Evolutionary conservation across 2,329 filamentous ascomycete genomes (phyloP), one percentile per base, ranked within the genome.

Genomic region (Nothophaeocryptopus gaeumannii): DNA sequence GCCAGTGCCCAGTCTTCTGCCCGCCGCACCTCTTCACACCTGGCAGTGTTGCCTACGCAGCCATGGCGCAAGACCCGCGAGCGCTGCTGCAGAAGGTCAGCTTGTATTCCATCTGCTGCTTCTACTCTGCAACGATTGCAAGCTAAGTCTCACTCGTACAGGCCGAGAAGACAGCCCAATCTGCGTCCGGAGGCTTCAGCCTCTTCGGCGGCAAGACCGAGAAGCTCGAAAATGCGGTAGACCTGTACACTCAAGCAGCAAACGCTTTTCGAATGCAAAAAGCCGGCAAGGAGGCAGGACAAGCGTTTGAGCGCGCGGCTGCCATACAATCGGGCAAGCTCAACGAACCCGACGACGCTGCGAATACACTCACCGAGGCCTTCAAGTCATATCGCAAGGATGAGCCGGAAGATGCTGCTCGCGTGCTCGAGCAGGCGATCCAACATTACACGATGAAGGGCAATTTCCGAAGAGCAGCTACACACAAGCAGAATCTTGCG

Each of bases 321-420:
- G 72, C 80, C 37, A 84, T 97, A 52, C 89, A 95, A 70, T 81
- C 76, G 42, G 79, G 84, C 59, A 85, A 91, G 63, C 80, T 97
- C 43, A 95, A 90, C 67, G 91, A 97, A 67, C 88, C 87, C 36
- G 89, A 95, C 68, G 93, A 97, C 67, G 89, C 90, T 40, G 91
- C 92, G 57, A 95, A 95, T 72, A 86, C 86, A 40, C 76, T 90
- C 54, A 82, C 86, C 64, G 91, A 97, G 70, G 93, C 93, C 45
- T 97, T 91, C 80, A 96, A 97, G 77, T 86, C 89, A 53, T 97
- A 96, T 75, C 82, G 86, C 63, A 95, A 90, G 72, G 84, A 87
- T 45, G 84, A 88, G 63, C 90, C 90, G 14, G 79, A 89, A 66
- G 86, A 92, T 63, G 92, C 91, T 12, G 88, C 86, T 37, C 78